A percentile compares a stretch with the other conserved stretches of the same genome.
These are phyloP conservation scores for Aspergillus viridinutans DNA, from an alignment of 2,329 filamentous ascomycete genomes.

Conservation along the genomic window DNA sequence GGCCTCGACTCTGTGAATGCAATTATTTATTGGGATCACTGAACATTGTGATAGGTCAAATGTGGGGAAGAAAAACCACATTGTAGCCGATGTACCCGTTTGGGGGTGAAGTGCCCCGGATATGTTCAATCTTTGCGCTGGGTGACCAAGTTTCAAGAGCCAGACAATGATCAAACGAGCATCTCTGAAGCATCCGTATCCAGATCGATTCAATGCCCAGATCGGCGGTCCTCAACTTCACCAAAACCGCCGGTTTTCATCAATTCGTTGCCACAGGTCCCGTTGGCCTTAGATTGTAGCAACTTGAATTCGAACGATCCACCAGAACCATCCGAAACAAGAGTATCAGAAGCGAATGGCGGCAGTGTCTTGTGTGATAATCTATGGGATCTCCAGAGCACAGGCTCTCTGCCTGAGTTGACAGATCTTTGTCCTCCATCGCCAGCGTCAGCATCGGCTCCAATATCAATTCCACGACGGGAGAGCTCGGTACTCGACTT, in stretches of 20 bases:
- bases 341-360: conserved; percentile 13
- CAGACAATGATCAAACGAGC: conserved; percentile 2
- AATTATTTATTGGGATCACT: not conserved
- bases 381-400: conserved; percentile 29
- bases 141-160: conserved; percentile 30
- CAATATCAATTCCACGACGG: conserved; percentile 11
- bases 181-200: conserved; percentile 4
- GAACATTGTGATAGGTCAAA: conserved; percentile 28
- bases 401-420: conserved; percentile 28
- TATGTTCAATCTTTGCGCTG: conserved; percentile 36
- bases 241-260: conserved; percentile 4
- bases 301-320: conserved; percentile 4
- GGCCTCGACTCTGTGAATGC: not conserved
- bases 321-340: not conserved
- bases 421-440: conserved; percentile 28
- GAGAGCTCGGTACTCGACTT: conserved; percentile 17
- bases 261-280: conserved; percentile 5
- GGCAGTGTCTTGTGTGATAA: conserved; percentile 23
- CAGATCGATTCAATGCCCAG: not conserved
- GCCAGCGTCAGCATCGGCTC: conserved; percentile 12
- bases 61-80: conserved; percentile 39
- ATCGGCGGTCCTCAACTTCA: not conserved
- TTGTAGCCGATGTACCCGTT: conserved; percentile 35
- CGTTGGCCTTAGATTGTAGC: conserved; percentile 7
- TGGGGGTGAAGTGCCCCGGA: conserved; percentile 36